Conservation (phyloP, 1,284 basidiomycete genomes). For the Moesziomyces sp. region DNA sequence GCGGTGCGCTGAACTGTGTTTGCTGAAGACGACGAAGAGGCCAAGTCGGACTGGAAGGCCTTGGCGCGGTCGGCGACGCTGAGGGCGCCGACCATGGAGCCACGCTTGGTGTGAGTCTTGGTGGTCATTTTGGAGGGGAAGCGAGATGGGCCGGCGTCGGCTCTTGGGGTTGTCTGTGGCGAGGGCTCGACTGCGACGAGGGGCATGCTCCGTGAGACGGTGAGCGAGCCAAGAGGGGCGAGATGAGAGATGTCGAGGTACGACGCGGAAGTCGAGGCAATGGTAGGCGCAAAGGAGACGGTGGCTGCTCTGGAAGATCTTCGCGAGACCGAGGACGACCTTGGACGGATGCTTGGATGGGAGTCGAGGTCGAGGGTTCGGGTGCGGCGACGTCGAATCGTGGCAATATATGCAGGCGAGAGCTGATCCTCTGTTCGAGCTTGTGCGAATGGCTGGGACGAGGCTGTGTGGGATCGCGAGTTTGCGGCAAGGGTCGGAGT, state of each 20-base stretch:
- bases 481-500: too few relatives aligned
- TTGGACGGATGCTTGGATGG: slow-evolving; percentile 10
- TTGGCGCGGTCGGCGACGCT: slow-evolving; percentile 37
- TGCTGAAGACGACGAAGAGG: not conserved
- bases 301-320: not conserved
- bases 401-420: slow-evolving; percentile 1
- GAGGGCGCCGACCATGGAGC: slow-evolving; percentile 21
- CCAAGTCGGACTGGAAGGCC: slow-evolving; percentile 10
- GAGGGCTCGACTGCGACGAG: not conserved
- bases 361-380: slow-evolving; percentile 9
- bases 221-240: slow-evolving; percentile 3
- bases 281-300: not conserved
- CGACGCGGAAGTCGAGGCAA: not conserved
- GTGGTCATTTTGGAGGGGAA: slow-evolving; percentile 10
- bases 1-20: not conserved
- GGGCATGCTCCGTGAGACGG: not conserved
- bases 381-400: slow-evolving; percentile 14
- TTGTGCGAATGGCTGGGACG: too few relatives aligned
- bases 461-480: too few relatives aligned
- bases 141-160: slow-evolving; percentile 5
- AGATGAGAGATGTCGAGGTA: not conserved
- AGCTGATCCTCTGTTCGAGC: not conserved
- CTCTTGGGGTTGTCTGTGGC: slow-evolving; percentile 10
- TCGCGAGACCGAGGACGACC: slow-evolving; percentile 14
- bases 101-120: slow-evolving; percentile 17